Evolutionary conservation across 139 green algal species (phyloP), one percentile per base, ranked within the genome.

Genomic region (Ettlia oleoabundans): DNA sequence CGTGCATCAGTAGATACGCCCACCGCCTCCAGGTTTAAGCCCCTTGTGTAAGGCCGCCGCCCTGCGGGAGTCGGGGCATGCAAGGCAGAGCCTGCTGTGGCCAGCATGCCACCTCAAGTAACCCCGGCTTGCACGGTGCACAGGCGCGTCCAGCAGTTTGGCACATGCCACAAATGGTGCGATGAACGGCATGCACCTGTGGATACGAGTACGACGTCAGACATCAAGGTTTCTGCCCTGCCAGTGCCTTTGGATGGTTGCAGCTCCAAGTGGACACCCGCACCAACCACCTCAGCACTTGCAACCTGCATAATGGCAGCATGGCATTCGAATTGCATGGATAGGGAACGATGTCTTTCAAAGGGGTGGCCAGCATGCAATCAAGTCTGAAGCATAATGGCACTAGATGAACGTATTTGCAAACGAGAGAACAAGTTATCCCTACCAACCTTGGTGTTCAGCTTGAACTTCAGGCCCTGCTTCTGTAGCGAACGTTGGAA

Each of bases 401-500:
- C n/a, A n/a, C n/a, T n/a, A n/a, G n/a, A n/a, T n/a, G 32, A 10
- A 58, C 47, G 32, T 30, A 69, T 69, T n/a, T n/a, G 62, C 15
- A 6, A 24, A 30, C 30, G 4, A 7, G 1, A 18, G 33, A 21
- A 13, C 24, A 19, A 7, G 2, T 43, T 3, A 6, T 13, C 43
- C 33, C 43, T 33, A 15, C 22, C 92, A 19, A 92, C 94, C 91
- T 98, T 98, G 47, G 89, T 96, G 42, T 82, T 82, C 63, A 98
- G 91, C 92, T 96, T 98, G 91, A 99, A 98, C 85, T 98, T 98
- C 64, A 99, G 89, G 32, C 96, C 96, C 87, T 99, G 96, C 94
- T 99, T 99, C 64, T 94, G 84, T 52, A 99, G 91, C 0, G 89
- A 85, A 41, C 97, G 91, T 88, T 98, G 90, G 88, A 99, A 99